Evolutionary conservation across 140 eudicot species (phyloP).

Genomic region (Flaveria floridana): DNA sequence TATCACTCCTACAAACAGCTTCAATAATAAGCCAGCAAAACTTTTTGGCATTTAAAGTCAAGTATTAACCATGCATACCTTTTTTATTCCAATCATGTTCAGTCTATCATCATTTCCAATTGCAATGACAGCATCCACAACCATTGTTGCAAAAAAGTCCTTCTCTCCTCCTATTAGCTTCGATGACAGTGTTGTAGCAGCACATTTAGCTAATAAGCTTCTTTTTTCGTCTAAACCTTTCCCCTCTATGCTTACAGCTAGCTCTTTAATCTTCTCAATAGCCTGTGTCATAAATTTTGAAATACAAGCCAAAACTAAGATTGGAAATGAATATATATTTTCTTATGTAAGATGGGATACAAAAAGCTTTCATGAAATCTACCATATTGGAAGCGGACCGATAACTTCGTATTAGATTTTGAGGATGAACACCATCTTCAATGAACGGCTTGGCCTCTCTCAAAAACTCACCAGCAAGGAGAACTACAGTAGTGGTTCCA

Average conservation of each 20-base stretch:
- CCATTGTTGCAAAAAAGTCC: conserved; percentile 96
- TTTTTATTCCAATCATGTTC: conserved; percentile 94
- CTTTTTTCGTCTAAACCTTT: conserved; percentile 90
- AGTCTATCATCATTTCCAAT: conserved; percentile 90
- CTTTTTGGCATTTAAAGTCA: background rate
- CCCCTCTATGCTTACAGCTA: conserved; percentile 96
- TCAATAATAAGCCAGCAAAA: conserved; percentile 13
- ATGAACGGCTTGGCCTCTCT: conserved; percentile 96
- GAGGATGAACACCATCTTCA: conserved; percentile 99
- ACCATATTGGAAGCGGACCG: conserved; percentile 73
- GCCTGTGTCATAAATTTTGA: conserved; percentile 55
- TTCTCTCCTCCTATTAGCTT: conserved; percentile 98
- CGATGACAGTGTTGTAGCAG: conserved; percentile 94
- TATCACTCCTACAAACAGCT: background rate
- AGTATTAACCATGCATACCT: conserved; percentile 49
- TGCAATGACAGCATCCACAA: conserved; percentile 94
- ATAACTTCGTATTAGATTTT: conserved; percentile 78
- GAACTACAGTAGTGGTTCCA: conserved; percentile 96
- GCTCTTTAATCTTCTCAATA: conserved; percentile 73
- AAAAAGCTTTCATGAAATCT: conserved; percentile 2
- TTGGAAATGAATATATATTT: background rate
- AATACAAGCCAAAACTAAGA: background rate
- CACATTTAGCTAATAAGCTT: conserved; percentile 88
- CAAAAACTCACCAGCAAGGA: conserved; percentile 94
- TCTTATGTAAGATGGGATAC: background rate